phyloP scores from a whole-genome alignment of 805 yeast genomes.

The Pichia pseudocactophila region DNA sequence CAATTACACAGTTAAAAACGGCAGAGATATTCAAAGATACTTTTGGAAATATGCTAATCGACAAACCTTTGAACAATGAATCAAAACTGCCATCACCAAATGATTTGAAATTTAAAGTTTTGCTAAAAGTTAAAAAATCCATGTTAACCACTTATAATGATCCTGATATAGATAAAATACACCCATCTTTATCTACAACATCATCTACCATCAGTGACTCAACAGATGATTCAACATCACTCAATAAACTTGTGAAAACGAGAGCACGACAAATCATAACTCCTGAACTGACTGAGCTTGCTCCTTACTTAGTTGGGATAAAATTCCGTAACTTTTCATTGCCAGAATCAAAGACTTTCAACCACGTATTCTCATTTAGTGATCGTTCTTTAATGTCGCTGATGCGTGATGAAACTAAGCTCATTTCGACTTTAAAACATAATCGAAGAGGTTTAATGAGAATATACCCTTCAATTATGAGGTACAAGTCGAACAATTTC shows the following conservation, averaged over 20 bases:
- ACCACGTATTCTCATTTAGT: conserved; percentile 81
- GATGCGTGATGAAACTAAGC: conserved; percentile 51
- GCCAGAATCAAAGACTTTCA: conserved; percentile 72
- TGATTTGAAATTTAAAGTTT: conserved; percentile 57
- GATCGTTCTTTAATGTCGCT: conserved; percentile 61
- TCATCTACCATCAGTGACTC: conserved; percentile 15
- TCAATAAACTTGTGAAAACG: conserved; percentile 18
- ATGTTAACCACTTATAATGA: conserved; percentile 12
- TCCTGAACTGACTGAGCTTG: conserved; percentile 47
- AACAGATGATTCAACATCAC: conserved; percentile 1
- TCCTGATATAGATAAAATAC: conserved; percentile 6
- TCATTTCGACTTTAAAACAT: conserved; percentile 59
- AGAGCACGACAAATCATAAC: conserved; percentile 22
- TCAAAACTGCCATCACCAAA: conserved; percentile 59
- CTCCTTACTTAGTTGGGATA: conserved; percentile 64
- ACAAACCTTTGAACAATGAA: conserved; percentile 25
- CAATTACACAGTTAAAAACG: conserved; percentile 56
- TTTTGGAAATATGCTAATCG: conserved; percentile 51
- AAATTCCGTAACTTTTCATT: conserved; percentile 76
- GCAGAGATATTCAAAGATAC: conserved; percentile 42
- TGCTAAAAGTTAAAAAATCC: conserved; percentile 68
- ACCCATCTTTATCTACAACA: conserved; percentile 29
- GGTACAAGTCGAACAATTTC: conserved; percentile 75
- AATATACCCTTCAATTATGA: conserved; percentile 73
- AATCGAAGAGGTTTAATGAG: conserved; percentile 70